phyloP scores from a whole-genome alignment of 2,329 filamentous ascomycete genomes.

The Pestalotiopsis sp. region DNA sequence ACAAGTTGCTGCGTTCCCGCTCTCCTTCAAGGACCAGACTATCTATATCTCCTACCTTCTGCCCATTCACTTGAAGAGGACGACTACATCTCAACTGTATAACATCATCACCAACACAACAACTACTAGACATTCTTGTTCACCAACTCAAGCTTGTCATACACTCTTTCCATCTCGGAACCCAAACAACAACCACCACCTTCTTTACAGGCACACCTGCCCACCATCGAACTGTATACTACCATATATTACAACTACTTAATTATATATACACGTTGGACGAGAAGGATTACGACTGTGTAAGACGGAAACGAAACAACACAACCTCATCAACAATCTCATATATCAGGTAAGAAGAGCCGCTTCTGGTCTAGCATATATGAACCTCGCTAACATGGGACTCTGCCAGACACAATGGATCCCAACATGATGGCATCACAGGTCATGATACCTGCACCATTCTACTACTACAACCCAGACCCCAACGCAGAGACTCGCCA shows the following conservation, averaged over 20 bases:
- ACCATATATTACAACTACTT: slow-evolving; percentile 22
- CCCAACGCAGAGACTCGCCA: slow-evolving; percentile 72
- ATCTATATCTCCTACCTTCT: background rate
- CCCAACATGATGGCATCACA: slow-evolving; percentile 57
- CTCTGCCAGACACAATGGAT: slow-evolving; percentile 59
- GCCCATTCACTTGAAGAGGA: slow-evolving; percentile 11
- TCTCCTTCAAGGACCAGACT: slow-evolving; percentile 8
- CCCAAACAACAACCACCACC: slow-evolving; percentile 29
- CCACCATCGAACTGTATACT: slow-evolving; percentile 33
- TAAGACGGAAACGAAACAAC: slow-evolving; percentile 16
- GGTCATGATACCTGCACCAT: slow-evolving; percentile 72
- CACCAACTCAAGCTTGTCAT: slow-evolving; percentile 28
- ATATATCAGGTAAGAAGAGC: background rate
- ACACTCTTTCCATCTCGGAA: slow-evolving; percentile 35
- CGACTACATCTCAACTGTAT: slow-evolving; percentile 27
- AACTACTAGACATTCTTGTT: slow-evolving; percentile 28
- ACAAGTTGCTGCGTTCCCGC: slow-evolving; percentile 25
- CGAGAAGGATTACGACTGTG: slow-evolving; percentile 17
- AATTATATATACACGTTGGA: slow-evolving; percentile 33
- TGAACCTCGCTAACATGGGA: background rate
- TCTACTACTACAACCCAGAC: slow-evolving; percentile 87
- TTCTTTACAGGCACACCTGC: slow-evolving; percentile 35
- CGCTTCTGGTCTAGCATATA: background rate
- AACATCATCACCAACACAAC: slow-evolving; percentile 29
- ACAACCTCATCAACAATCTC: slow-evolving; percentile 19